Base-by-base conservation (phyloP, 2,329 filamentous ascomycete species). In the Talaromyces marneffei region DNA sequence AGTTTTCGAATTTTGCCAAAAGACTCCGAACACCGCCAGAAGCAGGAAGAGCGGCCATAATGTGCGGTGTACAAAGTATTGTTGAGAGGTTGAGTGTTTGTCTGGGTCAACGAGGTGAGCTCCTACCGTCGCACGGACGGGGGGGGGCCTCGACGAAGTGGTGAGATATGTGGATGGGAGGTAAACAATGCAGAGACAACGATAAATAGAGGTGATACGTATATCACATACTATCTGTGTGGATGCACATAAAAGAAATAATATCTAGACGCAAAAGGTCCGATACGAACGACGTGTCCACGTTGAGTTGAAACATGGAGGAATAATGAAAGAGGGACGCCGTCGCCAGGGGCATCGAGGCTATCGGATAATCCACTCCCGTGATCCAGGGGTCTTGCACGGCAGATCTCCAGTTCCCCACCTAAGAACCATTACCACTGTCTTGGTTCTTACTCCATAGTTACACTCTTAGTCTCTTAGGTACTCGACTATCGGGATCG, bases 1-100 rank as follows among this genome's bases (percentile, higher is more conserved):
- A 89, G 72, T 86, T 85, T 80, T 92, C 89, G 74, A 92, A 92
- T 83, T 90, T 91, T 71, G 89, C 89, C 69, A 88, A 83, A 66
- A 92, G 84, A 77, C 89, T 90, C 78, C 82, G 87, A 70, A 90
- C 87, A 70, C 84, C 86, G 71, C 86, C 86, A 70, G 74, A 63
- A 35, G 66, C 63, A 60, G 63, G 65, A 31, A 59, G 59, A 44
- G 62, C 63, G 33, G 63, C 59, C 56, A 65, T 65, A 59, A 39
- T 46, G 14, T 29, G 33, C n/a, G 20, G 20, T 2, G 14, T 27
- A 40, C 31, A 35, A 55, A 18, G 14, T 7, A 20, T 55, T 18
- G 12, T 40, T 16, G 52, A 55, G 55, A 46, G 54, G 29, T 55
- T n/a, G 31, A 44, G n/a, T 16, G 33, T 40, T 18, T 16, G 52